phyloP scores from a whole-genome alignment of 805 yeast genomes.

The Saccharomycopsis microspora region DNA sequence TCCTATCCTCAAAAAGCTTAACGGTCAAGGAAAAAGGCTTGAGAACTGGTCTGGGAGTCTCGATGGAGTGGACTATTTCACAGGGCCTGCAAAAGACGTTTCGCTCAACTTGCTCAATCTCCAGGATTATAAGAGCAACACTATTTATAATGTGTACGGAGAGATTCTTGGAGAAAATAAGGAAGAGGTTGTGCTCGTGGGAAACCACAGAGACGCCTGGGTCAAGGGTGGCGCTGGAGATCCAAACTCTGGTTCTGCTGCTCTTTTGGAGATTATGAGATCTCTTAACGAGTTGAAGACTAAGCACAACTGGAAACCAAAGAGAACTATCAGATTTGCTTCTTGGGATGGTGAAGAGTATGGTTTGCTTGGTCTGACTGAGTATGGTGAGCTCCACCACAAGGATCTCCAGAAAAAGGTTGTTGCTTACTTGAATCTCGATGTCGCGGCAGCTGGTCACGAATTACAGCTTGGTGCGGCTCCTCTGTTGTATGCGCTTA shows the following conservation, averaged over 20 bases:
- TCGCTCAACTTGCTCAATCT: conserved; percentile 29
- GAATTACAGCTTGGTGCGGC: conserved; percentile 40
- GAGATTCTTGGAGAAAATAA: conserved; percentile 45
- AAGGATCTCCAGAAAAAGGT: conserved; percentile 34
- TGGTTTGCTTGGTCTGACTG: conserved; percentile 66
- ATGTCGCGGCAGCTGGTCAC: conserved; percentile 52
- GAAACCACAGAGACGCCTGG: conserved; percentile 44
- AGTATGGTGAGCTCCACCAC: conserved; percentile 55
- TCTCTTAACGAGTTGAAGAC: conserved; percentile 23
- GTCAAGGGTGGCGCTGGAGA: conserved; percentile 37
- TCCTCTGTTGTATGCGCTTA: conserved; percentile 42
- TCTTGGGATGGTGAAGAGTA: conserved; percentile 28
- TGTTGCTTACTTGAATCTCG: conserved; percentile 59
- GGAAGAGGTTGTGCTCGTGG: conserved; percentile 43
- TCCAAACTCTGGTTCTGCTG: conserved; percentile 38
- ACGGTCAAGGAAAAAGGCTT: conserved; percentile 27
- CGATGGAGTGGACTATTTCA: conserved; percentile 29
- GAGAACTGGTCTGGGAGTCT: conserved; percentile 29
- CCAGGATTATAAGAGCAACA: conserved; percentile 28
- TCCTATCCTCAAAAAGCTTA: conserved; percentile 29
- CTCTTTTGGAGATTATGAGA: conserved; percentile 40
- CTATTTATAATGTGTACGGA: conserved; percentile 34
- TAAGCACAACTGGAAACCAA: conserved; percentile 11
- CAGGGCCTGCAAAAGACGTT: conserved; percentile 29
- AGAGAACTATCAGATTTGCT: conserved; percentile 7